Evolutionary conservation across 495 filamentous ascomycete genomes (phyloP), one percentile per base, ranked within the genome.

Genomic region (Trichoderma asperelloides): DNA sequence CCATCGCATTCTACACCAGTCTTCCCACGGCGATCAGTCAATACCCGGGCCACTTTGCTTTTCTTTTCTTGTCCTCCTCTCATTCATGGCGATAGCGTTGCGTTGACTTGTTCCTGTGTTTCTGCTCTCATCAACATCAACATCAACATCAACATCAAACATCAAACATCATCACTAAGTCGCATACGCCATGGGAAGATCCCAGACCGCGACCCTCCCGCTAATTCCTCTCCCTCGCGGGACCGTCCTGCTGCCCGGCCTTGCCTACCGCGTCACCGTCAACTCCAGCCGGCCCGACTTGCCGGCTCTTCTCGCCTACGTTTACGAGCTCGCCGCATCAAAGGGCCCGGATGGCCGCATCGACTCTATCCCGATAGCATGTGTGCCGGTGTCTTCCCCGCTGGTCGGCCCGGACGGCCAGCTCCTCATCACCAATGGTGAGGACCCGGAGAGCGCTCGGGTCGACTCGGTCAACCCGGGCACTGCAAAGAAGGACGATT

Each of bases 221-320:
- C 76, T 97, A 69, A 87, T 96, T 64, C 88, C 90, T 25, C 82
- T 96, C 30, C 84, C 90, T 23, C 86, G 87, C 68, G 87, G 86
- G 71, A 82, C 82, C 43, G 89, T 96, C 45, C 85, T 97, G 30
- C 84, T 96, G 0, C 93, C 93, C 25, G 91, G 92, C 63, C 86
- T 89, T 21, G 88, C 90, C 47, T 78, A 92, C 37, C 86, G 91
- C 68, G 87, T 96, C 63, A 85, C 90, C 23, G 86, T 96, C 27
- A 76, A 79, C 15, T 79, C 86, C 30, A 89, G 88, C 74, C 89
- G 93, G 16, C 84, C 91, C 39, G 93, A 97, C 74, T 86, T 96
- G 67, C 86, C 89, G 55, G 89, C 92, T 65, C 80, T 97, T 41
- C 86, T 97, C 18, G 88, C 90, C 8, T 85, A 88, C 47, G 81